Percentiles rank a stretch among this genome's conserved stretches.
Evolutionary conservation across 2,329 filamentous ascomycete species (phyloP).

Genomic region (Beauveria brongniartii): DNA sequence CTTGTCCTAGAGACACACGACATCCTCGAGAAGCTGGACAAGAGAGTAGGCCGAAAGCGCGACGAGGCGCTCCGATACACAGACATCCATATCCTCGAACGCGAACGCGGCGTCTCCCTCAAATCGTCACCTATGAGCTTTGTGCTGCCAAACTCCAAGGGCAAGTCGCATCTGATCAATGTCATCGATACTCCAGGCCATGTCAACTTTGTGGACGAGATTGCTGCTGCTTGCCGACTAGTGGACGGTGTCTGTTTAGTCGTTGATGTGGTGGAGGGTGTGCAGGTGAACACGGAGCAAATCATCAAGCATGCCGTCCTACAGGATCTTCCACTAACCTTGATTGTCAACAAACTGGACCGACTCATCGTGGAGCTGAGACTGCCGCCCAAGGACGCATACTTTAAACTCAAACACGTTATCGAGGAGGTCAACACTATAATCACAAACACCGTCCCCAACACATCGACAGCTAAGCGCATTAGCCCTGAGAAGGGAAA

Average conservation of each 20-base stretch:
- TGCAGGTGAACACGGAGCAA: conserved; percentile 96
- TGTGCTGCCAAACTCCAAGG: conserved; percentile 77
- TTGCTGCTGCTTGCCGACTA: conserved; percentile 77
- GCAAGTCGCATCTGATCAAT: conserved; percentile 93
- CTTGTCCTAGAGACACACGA: conserved; percentile 92
- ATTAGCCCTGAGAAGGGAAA: conserved; percentile 96
- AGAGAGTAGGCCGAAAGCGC: conserved; percentile 68
- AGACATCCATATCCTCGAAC: conserved; percentile 81
- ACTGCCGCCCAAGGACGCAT: conserved; percentile 87
- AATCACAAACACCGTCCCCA: conserved; percentile 81
- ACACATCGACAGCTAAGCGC: conserved; percentile 68
- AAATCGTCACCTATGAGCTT: conserved; percentile 94
- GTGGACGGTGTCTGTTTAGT: conserved; percentile 89
- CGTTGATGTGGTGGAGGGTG: conserved; percentile 95
- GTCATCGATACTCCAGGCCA: conserved; percentile 94
- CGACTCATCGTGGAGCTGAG: conserved; percentile 89
- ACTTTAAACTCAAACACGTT: conserved; percentile 99
- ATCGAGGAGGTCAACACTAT: conserved; percentile 95
- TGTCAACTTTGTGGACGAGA: conserved; percentile 97
- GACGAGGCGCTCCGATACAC: conserved; percentile 94
- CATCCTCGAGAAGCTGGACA: conserved; percentile 68
- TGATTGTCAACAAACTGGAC: conserved; percentile 97
- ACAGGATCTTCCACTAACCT: conserved; percentile 77
- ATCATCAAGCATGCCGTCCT: conserved; percentile 93
- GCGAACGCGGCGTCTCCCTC: conserved; percentile 82